phyloP scores from a whole-genome alignment of 2,329 filamentous ascomycete species.

The Corinectria fuckeliana region DNA sequence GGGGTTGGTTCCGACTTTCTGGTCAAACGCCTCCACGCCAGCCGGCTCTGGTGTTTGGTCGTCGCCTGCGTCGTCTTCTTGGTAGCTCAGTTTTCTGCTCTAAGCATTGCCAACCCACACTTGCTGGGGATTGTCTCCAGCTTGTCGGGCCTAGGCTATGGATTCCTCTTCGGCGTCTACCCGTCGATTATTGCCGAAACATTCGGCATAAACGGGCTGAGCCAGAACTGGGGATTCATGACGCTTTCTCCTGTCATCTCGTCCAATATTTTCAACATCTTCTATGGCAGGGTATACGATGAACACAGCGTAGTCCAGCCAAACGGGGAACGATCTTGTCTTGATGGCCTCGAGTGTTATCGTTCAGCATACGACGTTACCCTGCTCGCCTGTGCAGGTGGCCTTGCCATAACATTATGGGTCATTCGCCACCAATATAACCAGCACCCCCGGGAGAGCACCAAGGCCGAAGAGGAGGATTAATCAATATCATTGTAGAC shows the following conservation, averaged over 20 bases:
- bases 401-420: conserved; percentile 73
- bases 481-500: conserved; percentile 15
- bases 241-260: conserved; percentile 86
- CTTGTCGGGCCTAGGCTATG: conserved; percentile 87
- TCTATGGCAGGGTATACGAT: conserved; percentile 88
- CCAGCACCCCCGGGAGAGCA: conserved; percentile 46
- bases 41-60: conserved; percentile 90
- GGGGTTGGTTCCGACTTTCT: conserved; percentile 91
- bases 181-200: conserved; percentile 88
- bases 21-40: conserved; percentile 79
- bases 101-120: conserved; percentile 78
- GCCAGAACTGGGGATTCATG: conserved; percentile 97
- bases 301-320: conserved; percentile 72
- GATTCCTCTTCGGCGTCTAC: conserved; percentile 92
- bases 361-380: conserved; percentile 81
- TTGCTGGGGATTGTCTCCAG: conserved; percentile 79
- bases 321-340: conserved; percentile 75
- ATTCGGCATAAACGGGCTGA: conserved; percentile 88
- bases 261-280: conserved; percentile 90
- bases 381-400: conserved; percentile 71
- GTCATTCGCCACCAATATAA: conserved; percentile 67
- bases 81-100: conserved; percentile 77
- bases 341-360: conserved; percentile 82
- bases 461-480: conserved; percentile 48
- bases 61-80: conserved; percentile 79